These are phyloP conservation scores for Dactylellina cionopaga DNA, from an alignment of 2,329 filamentous ascomycete genomes.

Conservation along the genomic window DNA sequence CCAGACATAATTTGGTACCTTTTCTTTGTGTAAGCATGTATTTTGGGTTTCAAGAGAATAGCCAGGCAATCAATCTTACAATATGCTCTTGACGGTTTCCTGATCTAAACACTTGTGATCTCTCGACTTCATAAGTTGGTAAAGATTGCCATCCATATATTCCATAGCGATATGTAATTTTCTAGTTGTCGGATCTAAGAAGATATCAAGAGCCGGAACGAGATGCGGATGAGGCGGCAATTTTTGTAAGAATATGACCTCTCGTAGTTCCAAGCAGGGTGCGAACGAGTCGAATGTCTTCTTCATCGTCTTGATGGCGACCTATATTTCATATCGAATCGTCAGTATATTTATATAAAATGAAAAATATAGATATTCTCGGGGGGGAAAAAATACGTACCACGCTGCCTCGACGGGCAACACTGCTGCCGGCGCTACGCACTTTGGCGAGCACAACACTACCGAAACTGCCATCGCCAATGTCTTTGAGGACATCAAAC, in stretches of 20 bases:
- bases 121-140: slow-evolving; percentile 97
- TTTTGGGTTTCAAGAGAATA: too few species aligned
- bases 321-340: slow-evolving; percentile 65
- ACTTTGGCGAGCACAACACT: slow-evolving; percentile 93
- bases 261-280: slow-evolving; percentile 89
- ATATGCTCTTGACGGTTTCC: slow-evolving; percentile 92
- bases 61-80: slow-evolving; percentile 62
- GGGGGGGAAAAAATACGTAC: slow-evolving; percentile 75
- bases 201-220: slow-evolving; percentile 97
- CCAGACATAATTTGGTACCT: slow-evolving; percentile 92
- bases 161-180: slow-evolving; percentile 99
- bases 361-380: not conserved
- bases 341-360: slow-evolving; percentile 1
- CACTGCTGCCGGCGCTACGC: slow-evolving; percentile 84
- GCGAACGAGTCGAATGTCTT: slow-evolving; percentile 95
- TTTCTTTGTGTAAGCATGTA: not conserved
- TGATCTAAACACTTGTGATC: slow-evolving; percentile 94
- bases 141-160: slow-evolving; percentile 99
- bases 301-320: slow-evolving; percentile 99
- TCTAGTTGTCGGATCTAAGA: slow-evolving; percentile 93
- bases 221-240: slow-evolving; percentile 88
- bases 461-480: slow-evolving; percentile 98
- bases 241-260: slow-evolving; percentile 94
- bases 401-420: slow-evolving; percentile 89
- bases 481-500: slow-evolving; percentile 97